Evolutionary conservation across 805 yeast species (phyloP), one percentile per base, ranked within the genome.

Genomic region (Starmerella vitae): DNA sequence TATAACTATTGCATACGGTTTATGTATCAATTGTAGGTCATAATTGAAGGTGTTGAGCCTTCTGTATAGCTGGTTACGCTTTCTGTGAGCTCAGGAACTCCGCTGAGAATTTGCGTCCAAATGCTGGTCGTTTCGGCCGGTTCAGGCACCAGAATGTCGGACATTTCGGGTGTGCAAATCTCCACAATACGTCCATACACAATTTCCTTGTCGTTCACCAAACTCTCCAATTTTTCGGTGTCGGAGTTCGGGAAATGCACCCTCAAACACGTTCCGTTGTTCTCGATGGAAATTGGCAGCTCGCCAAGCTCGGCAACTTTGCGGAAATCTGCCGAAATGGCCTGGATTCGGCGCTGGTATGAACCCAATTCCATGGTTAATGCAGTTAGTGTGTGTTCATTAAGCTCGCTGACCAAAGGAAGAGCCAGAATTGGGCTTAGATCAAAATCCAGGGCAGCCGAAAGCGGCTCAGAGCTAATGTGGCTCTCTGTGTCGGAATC

Each of bases 241-340:
- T 78, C 83, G 43, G 78, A 67, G 54, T 78, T 80, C 25, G 88
- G 84, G 60, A 83, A 81, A 54, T 71, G 77, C 12, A 77, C 71
- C 47, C 77, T 50, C 22, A 60, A 52, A 38, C 57, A 57, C 22
- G 64, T 60, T 10, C 60, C 54, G 28, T 59, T 51, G 20, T 40
- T 36, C 33, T 64, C 64, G 38, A 70, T 58, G 34, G 73, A 64
- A 39, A 78, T 62, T 7, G 81, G 84, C 46, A 75, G 69, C 45
- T 75, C 74, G 2, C 91, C 91, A 41, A 76, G 70, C 3, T 56
- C 49, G 22, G 74, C 71, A 42, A 73, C 70, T 18, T 60, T 53
- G 45, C 64, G 57, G 24, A 75, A 58, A 27, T 63, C 65, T 15
- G 61, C 63, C 25, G 71, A 52, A 42, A 65, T 63, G 18, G 54